These are phyloP conservation scores for Rhodotorula sp. DNA, from an alignment of 1,284 basidiomycete genomes.

Conservation along the genomic window DNA sequence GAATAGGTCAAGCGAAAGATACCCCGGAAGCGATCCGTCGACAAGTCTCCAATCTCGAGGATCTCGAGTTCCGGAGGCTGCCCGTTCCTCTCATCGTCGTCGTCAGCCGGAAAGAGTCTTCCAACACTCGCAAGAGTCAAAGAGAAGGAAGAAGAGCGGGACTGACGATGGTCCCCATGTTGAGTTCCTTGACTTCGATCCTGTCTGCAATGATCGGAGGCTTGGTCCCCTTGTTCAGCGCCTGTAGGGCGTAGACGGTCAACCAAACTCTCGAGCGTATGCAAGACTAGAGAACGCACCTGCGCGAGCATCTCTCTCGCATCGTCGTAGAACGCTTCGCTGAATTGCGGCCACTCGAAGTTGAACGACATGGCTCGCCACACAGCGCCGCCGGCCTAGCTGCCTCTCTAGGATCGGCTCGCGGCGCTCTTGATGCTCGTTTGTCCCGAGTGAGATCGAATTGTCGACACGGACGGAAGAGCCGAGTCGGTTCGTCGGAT, in stretches of 20 bases:
- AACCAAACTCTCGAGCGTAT: neutral
- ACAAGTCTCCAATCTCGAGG: slow-evolving; percentile 95
- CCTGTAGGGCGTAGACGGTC: slow-evolving; percentile 50
- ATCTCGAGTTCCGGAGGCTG: slow-evolving; percentile 97
- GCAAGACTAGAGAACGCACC: slow-evolving; percentile 20
- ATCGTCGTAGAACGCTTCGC: slow-evolving; percentile 88
- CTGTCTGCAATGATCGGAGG: slow-evolving; percentile 96
- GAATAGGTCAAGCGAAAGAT: slow-evolving; percentile 95
- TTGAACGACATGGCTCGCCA: slow-evolving; percentile 80
- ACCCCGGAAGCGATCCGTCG: slow-evolving; percentile 88
- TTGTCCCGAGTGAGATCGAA: no score
- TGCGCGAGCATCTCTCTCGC: slow-evolving; percentile 89
- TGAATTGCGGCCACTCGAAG: slow-evolving; percentile 97
- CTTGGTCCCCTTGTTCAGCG: slow-evolving; percentile 95
- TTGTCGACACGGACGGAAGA: no score
- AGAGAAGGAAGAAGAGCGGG: neutral
- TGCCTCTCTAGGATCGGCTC: no score
- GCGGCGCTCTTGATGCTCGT: no score
- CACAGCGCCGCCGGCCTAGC: no score
- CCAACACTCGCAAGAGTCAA: no score
- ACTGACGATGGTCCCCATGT: slow-evolving; percentile 92
- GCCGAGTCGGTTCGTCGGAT: no score
- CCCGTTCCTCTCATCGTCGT: neutral
- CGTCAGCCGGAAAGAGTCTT: neutral
- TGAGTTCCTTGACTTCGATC: slow-evolving; percentile 94